Evolutionary conservation across 805 yeast genomes (phyloP), one percentile per base, ranked within the genome.

Genomic region (Saccharomyces mikatae): DNA sequence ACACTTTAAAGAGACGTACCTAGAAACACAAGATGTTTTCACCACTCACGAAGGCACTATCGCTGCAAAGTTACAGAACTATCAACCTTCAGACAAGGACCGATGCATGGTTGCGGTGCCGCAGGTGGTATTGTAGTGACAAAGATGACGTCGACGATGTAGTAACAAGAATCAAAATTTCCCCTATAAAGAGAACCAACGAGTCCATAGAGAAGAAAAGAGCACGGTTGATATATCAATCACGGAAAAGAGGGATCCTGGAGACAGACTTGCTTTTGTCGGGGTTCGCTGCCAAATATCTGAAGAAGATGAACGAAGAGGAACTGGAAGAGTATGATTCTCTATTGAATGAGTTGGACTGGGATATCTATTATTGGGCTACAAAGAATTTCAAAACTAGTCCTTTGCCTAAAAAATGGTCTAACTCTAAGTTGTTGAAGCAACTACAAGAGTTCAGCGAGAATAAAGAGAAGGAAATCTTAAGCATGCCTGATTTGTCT

Each of bases 361-460:
- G 99, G 99, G 99, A 94, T 71, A 91, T 94, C 57, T 94, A 89
- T 71, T 94, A 94, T 74, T 92, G 99, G 99, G 96, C 96, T 27
- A 89, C 97, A 2, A 81, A 80, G 60, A 89, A 91, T 69, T 87
- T 74, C 63, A 83, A 81, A 36, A 82, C 87, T 21, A 87, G 91
- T 49, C 96, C 96, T 13, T 76, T 92, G 59, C 97, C 98, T 14
- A 89, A 87, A 46, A 80, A 80, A 66, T 94, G 96, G 96, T 77
- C 83, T 66, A 66, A 85, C 55, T 81, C 87, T 11, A 73, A 78
- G 61, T 74, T 92, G 44, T 76, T 92, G 74, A 67, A 68, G 53
- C 67, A 77, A 72, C 74, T 92, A 58, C 92, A 90, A 69, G 83
- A 82, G 48, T 80, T 85, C 62, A 84, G 94, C 52, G 81, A 81